These are phyloP conservation scores for Eucalyptus polyanthemos DNA, from an alignment of 345 rosid species.

Conservation along the genomic window DNA sequence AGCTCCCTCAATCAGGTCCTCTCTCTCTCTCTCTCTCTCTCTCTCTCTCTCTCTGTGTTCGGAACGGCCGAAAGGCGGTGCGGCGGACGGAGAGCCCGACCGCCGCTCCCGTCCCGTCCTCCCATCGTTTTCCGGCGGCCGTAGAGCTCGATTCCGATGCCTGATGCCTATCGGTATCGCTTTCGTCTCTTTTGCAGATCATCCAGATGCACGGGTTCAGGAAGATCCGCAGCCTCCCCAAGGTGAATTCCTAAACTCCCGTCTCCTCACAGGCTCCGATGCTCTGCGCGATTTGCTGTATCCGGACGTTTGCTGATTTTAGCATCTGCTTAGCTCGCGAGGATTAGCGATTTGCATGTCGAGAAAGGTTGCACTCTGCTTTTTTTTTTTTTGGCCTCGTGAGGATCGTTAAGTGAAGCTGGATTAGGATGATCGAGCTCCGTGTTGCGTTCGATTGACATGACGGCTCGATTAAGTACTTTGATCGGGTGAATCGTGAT, in stretches of 20 bases:
- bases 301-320: neutral
- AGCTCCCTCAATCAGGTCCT: slow-evolving; percentile 25
- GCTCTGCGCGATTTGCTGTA: neutral
- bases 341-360: neutral
- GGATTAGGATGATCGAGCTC: neutral
- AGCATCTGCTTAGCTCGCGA: neutral
- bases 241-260: neutral
- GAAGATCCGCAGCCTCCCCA: neutral
- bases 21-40: neutral
- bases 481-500: neutral
- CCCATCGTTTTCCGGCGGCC: neutral
- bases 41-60: neutral
- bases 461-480: neutral
- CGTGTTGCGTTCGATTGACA: neutral
- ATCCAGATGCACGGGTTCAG: slow-evolving; percentile 35
- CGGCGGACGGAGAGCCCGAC: neutral
- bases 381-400: neutral
- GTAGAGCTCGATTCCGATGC: neutral
- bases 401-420: neutral
- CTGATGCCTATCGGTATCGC: neutral
- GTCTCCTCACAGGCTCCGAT: neutral
- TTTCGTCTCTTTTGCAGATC: slow-evolving; percentile 8
- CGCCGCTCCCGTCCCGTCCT: neutral
- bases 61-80: neutral
- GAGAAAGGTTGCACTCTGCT: neutral